These are phyloP conservation scores for Trametes coccinea DNA, from an alignment of 768 basidiomycete species.

Conservation along the genomic window DNA sequence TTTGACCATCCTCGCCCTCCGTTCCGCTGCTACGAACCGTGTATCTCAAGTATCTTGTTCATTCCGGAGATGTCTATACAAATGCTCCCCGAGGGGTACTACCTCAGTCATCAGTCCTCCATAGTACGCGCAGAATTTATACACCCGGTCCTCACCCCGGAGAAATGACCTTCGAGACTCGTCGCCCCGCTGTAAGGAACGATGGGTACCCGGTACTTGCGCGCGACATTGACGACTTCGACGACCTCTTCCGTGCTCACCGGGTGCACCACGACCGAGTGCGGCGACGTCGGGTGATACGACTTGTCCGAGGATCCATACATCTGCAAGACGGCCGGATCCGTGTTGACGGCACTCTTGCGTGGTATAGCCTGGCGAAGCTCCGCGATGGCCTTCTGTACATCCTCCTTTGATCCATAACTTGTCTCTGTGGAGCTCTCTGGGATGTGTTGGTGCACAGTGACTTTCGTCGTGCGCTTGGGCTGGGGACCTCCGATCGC, in stretches of 20 bases:
- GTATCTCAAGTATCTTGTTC: constrained; percentile 62
- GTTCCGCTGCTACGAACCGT: constrained; percentile 36
- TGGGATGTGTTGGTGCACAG: not conserved
- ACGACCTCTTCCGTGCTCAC: constrained; percentile 80
- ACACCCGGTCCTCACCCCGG: constrained; percentile 50
- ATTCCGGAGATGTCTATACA: constrained; percentile 68
- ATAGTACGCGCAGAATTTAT: too few relatives aligned
- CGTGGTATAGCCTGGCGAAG: constrained; percentile 47
- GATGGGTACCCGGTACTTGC: constrained; percentile 73
- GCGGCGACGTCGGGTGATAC: constrained; percentile 51
- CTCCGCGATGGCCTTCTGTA: constrained; percentile 54
- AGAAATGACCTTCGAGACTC: constrained; percentile 84
- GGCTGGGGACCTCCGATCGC: constrained; percentile 3
- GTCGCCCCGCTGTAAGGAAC: constrained; percentile 85
- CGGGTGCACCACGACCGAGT: constrained; percentile 53
- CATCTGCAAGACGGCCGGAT: constrained; percentile 48
- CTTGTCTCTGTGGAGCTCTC: constrained; percentile 14
- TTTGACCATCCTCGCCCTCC: not conserved
- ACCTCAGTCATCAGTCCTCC: too few relatives aligned
- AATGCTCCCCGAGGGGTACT: constrained; percentile 48
- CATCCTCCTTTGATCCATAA: constrained; percentile 51
- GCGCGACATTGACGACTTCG: constrained; percentile 72
- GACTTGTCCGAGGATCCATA: constrained; percentile 72
- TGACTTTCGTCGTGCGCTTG: constrained; percentile 9
- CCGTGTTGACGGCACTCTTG: constrained; percentile 51